Evolutionary conservation across 768 basidiomycete genomes (phyloP).

Genomic region (Paxillus rubicundulus): DNA sequence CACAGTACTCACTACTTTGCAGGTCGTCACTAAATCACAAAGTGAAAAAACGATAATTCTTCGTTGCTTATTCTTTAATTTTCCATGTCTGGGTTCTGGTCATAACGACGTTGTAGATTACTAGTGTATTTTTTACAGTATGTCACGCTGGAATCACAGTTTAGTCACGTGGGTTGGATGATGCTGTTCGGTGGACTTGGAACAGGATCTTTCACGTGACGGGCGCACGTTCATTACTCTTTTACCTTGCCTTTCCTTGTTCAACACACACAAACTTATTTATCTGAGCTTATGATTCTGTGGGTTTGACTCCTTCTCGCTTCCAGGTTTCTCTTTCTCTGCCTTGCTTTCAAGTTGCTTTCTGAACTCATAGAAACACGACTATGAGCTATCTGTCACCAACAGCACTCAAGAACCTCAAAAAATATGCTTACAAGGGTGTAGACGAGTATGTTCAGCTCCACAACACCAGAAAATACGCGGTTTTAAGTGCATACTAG

Average conservation of each 20-base stretch:
- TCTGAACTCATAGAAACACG: not conserved
- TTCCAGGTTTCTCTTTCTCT: not conserved
- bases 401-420: constrained; percentile 68
- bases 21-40: too few species aligned
- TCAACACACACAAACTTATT: not conserved
- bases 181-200: too few species aligned
- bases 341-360: not conserved
- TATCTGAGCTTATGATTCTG: constrained; percentile 3
- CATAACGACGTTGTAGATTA: too few species aligned
- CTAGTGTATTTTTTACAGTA: too few species aligned
- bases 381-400: constrained; percentile 65
- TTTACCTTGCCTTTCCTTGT: not conserved
- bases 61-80: too few species aligned
- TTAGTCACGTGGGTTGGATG: too few species aligned
- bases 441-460: constrained; percentile 65
- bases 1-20: too few species aligned
- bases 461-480: not conserved
- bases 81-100: too few species aligned
- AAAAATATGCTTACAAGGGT: constrained; percentile 75
- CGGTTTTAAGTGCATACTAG: constrained; percentile 36
- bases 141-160: too few species aligned
- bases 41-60: too few species aligned
- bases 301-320: not conserved
- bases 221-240: constrained; percentile 10
- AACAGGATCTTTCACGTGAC: too few species aligned